Evolutionary conservation across 2,329 filamentous ascomycete species (phyloP).

Genomic region (Verticillium nonalfalfae): DNA sequence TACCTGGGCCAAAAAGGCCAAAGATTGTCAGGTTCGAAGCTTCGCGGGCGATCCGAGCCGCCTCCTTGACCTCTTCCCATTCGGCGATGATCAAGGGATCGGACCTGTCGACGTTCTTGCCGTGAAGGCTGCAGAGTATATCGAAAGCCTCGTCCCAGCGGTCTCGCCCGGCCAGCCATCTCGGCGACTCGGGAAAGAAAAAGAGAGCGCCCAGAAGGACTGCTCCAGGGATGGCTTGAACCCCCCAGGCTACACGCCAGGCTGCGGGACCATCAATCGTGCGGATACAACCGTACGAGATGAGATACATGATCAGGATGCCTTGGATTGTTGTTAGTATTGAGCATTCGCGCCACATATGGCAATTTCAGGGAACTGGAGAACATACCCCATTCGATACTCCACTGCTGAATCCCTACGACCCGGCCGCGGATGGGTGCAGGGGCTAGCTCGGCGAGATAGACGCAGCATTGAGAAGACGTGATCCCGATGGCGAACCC

Average conservation of each 20-base stretch:
- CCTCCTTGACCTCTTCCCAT: conserved; percentile 44
- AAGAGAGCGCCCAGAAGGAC: conserved; percentile 1
- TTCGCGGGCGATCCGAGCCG: conserved; percentile 27
- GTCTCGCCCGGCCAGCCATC: conserved; percentile 48
- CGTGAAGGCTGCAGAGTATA: conserved; percentile 55
- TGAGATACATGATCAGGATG: conserved; percentile 65
- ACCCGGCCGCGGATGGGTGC: conserved; percentile 53
- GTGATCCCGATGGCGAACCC: conserved; percentile 61
- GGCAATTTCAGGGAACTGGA: conserved; percentile 2
- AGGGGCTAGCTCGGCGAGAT: conserved; percentile 60
- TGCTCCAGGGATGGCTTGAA: conserved; percentile 3
- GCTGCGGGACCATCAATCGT: conserved; percentile 49
- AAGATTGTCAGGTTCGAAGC: conserved; percentile 29
- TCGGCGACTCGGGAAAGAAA: conserved; percentile 3
- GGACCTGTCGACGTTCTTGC: conserved; percentile 39
- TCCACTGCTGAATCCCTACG: conserved; percentile 67
- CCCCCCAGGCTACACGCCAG: conserved; percentile 41
- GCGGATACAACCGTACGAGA: conserved; percentile 58
- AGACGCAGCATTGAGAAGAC: conserved; percentile 62
- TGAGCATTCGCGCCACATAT: conserved; percentile 10
- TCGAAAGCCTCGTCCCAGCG: conserved; percentile 58
- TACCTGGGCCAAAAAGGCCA: conserved; percentile 37
- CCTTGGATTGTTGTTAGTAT: neutral
- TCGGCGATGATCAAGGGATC: conserved; percentile 52
- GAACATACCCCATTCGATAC: conserved; percentile 53